Evolutionary conservation across 2,329 filamentous ascomycete genomes (phyloP).

Genomic region (Metarhizium guizhouense): DNA sequence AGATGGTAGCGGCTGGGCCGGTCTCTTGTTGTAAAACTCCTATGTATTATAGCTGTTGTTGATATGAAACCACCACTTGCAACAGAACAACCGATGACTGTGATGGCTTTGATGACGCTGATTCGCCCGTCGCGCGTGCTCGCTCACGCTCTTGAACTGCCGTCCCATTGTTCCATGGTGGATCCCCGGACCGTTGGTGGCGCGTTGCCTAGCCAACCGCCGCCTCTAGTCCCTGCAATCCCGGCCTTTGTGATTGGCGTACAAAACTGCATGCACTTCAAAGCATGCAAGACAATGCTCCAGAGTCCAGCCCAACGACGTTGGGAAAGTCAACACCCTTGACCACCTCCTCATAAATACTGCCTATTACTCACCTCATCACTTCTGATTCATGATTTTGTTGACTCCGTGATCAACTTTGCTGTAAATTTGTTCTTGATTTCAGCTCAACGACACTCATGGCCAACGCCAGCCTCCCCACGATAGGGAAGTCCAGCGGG

Average conservation of each 20-base stretch:
- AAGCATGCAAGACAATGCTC: neutral
- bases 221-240: neutral
- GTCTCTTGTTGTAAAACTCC: too few species aligned
- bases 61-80: neutral
- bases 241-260: conserved; percentile 5
- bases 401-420: neutral
- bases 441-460: neutral
- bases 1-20: conserved; percentile 18
- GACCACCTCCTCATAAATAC: conserved; percentile 1
- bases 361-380: neutral
- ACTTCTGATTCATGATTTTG: neutral
- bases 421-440: neutral
- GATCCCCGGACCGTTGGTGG: neutral
- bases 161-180: neutral
- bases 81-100: neutral
- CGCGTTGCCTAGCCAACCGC: conserved; percentile 17
- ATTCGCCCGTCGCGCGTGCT: too few species aligned
- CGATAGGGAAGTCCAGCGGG: conserved; percentile 23
- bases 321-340: conserved; percentile 5
- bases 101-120: neutral
- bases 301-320: neutral
- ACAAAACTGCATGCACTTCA: conserved; percentile 6
- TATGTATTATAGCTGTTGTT: neutral
- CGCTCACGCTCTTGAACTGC: neutral
- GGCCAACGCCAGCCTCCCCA: neutral